Evolutionary conservation across 2,329 filamentous ascomycete genomes (phyloP), one percentile per base, ranked within the genome.

Genomic region (Corynespora cassiicola): DNA sequence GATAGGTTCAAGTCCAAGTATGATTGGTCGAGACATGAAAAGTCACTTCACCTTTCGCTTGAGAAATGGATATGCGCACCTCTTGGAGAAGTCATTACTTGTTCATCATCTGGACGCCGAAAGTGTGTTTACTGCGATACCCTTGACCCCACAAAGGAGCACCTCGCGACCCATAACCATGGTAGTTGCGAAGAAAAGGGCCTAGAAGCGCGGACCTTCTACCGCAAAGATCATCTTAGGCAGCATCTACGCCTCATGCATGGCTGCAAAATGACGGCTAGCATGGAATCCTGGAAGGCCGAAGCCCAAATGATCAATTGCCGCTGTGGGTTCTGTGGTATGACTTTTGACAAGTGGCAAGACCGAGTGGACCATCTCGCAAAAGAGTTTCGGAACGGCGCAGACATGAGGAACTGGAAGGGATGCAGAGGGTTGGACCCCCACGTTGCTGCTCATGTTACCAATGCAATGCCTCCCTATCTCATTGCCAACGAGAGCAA

Each of bases 111-210:
- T n/a, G 80, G 81, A 18, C 68, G 76, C 49, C 72, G 72, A 35
- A 71, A 75, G 32, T 85, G 82, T 58, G 79, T 79, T 2, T 85
- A 82, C 56, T 85, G 82, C 59, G 74, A 75, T 36, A 69, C 69
- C 12, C 52, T 72, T 16, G 74, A 83, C 34, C 81, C 81, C 1
- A 73, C 73, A 6, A 61, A 70, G 16, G 76, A 78, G 10, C 82
- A 85, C 58, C 58, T 84, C 11, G 80, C 82, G 49, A 72, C 69
- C 6, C 82, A 85, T 66, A 81, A 83, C 47, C 81, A 80, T 57
- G 67, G 69, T 21, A 69, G 80, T 10, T 91, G 88, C 60, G 81
- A 82, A 47, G 86, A 90, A 56, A 81, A 86, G 58, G 78, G 78
- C 4, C 47, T 76, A 1, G 76, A 81, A 38, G 84, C 88, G 50